These are phyloP conservation scores for Ophidiomyces ophidiicola DNA, from an alignment of 2,329 filamentous ascomycete species.

Conservation along the genomic window DNA sequence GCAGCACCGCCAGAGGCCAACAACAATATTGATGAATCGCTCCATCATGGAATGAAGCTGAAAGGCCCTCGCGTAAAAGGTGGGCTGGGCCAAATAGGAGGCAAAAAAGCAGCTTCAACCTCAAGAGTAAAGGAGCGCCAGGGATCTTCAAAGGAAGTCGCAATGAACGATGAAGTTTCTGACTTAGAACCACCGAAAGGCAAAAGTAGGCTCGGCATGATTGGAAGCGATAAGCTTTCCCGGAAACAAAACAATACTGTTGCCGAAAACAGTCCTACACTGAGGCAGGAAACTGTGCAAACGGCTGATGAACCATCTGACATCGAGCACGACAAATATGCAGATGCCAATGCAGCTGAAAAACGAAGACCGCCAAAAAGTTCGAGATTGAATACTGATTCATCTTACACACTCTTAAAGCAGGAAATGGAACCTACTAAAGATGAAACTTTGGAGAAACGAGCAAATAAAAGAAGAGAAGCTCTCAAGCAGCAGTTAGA, in stretches of 20 bases:
- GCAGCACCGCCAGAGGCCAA: conserved; percentile 1
- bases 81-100: conserved; percentile 24
- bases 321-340: not conserved
- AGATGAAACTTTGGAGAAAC: conserved; percentile 30
- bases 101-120: conserved; percentile 20
- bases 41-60: conserved; percentile 7
- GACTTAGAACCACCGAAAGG: conserved; percentile 16
- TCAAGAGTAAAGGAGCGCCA: conserved; percentile 1
- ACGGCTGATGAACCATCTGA: conserved; percentile 1
- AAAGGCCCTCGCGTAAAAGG: conserved; percentile 14
- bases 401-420: too few species aligned
- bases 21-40: conserved; percentile 8
- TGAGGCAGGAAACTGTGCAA: not conserved
- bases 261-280: conserved; percentile 5
- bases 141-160: conserved; percentile 15
- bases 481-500: conserved; percentile 45
- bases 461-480: conserved; percentile 43
- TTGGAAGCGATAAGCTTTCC: conserved; percentile 19
- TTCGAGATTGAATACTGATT: too few species aligned
- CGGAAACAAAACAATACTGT: conserved; percentile 6
- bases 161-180: conserved; percentile 1
- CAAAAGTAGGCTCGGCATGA: conserved; percentile 25
- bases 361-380: too few species aligned
- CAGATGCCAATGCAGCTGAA: not conserved
- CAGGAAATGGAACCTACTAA: conserved; percentile 2